Evolutionary conservation across 139 green algal species (phyloP).

Genomic region (Ettlia oleoabundans): DNA sequence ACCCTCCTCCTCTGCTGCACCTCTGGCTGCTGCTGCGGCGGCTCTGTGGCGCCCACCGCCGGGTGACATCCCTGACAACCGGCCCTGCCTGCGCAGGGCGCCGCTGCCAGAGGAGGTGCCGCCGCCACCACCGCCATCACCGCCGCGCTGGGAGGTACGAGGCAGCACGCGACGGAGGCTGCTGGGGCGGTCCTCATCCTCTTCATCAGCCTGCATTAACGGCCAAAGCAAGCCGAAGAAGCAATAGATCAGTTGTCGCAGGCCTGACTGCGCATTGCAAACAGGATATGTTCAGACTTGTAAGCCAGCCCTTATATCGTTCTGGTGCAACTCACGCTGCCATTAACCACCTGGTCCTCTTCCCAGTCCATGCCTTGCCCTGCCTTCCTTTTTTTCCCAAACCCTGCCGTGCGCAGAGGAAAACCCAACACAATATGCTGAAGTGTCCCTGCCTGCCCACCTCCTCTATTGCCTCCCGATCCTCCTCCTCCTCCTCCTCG

Average conservation of each 20-base stretch:
- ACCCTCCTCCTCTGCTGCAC: background rate
- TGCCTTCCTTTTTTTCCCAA: background rate
- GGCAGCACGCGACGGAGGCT: background rate
- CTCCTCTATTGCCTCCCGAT: background rate
- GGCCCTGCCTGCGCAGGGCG: no score
- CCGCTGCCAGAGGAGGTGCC: background rate
- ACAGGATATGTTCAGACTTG: background rate
- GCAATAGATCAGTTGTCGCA: background rate
- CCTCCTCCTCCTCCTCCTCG: conserved; percentile 11
- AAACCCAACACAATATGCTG: no score
- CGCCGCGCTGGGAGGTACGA: background rate
- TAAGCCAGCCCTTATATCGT: no score
- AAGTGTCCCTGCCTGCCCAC: background rate
- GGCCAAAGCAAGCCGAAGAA: background rate
- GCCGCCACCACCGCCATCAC: no score
- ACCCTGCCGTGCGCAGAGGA: background rate
- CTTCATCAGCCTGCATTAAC: background rate
- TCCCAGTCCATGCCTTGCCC: no score
- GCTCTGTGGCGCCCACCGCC: background rate
- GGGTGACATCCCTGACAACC: background rate
- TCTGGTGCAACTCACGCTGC: no score
- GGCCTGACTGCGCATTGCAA: background rate
- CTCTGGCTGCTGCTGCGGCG: background rate
- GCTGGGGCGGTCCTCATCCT: background rate
- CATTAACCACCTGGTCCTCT: no score